Percentiles rank a stretch among this genome's conserved stretches.
Conservation (phyloP, 1,284 basidiomycete species). For the Thelephora terrestris region DNA sequence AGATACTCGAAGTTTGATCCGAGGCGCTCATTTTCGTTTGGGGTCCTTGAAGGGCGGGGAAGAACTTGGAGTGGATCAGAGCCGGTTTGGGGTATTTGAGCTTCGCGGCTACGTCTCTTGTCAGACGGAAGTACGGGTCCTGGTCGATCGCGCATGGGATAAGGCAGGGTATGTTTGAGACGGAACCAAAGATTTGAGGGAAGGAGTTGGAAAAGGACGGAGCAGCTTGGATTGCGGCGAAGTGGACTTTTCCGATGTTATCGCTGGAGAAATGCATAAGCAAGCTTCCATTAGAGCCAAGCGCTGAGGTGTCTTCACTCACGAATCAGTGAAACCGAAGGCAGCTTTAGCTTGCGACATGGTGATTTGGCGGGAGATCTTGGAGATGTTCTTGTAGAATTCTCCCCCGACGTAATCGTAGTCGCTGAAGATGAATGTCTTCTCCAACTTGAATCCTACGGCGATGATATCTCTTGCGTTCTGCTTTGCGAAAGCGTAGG, state of each 20-base stretch:
- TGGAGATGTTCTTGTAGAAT: constrained; percentile 94
- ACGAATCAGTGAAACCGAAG: constrained; percentile 95
- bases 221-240: constrained; percentile 94
- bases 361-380: constrained; percentile 88
- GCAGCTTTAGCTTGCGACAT: constrained; percentile 91
- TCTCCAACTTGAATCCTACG: constrained; percentile 85
- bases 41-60: constrained; percentile 95
- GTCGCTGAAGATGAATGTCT: constrained; percentile 97
- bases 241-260: constrained; percentile 97
- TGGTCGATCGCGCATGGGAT: constrained; percentile 99
- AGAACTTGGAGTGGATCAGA: constrained; percentile 93
- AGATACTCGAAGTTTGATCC: constrained; percentile 85
- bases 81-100: constrained; percentile 95
- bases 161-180: constrained; percentile 80
- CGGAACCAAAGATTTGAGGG: constrained; percentile 91
- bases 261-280: constrained; percentile 44
- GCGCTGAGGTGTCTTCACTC: constrained; percentile 22
- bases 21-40: constrained; percentile 99
- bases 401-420: constrained; percentile 84
- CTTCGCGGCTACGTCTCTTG: constrained; percentile 88
- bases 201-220: constrained; percentile 98
- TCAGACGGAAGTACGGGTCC: constrained; percentile 94
- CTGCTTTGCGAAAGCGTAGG: constrained; percentile 71
- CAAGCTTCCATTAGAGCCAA: neutral
- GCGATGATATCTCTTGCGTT: constrained; percentile 97